phyloP scores from a whole-genome alignment of 164 flowering plant genomes.

The Akebia trifoliata region DNA sequence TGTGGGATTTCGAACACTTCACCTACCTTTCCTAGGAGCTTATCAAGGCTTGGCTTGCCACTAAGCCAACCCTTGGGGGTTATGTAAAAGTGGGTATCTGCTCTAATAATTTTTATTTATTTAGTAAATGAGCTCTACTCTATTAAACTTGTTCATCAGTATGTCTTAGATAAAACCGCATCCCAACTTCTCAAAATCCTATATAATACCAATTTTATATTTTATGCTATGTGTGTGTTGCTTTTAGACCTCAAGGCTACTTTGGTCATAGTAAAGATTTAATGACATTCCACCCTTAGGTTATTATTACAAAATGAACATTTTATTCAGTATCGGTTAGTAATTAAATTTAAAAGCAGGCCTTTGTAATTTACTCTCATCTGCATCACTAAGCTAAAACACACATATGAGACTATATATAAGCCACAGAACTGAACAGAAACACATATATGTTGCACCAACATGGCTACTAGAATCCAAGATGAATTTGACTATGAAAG shows the following conservation, averaged over 20 bases:
- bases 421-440: background rate
- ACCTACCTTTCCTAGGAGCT: no score
- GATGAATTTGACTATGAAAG: slow-evolving; percentile 59
- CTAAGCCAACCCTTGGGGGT: no score
- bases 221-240: background rate
- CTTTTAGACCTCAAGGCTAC: background rate
- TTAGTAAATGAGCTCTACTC: no score
- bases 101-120: no score
- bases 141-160: no score
- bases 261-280: slow-evolving; percentile 2
- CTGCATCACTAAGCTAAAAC: background rate
- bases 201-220: background rate
- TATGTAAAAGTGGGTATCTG: no score
- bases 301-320: background rate
- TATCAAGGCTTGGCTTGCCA: no score
- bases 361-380: background rate
- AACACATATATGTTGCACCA: slow-evolving; percentile 16
- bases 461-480: slow-evolving; percentile 23
- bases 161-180: no score
- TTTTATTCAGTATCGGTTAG: background rate
- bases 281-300: background rate
- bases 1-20: no score
- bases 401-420: background rate
- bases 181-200: background rate
- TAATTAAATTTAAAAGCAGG: background rate